A percentile compares a stretch with the other conserved stretches of the same genome.
Conservation (phyloP, 805 yeast species). For the Starmerella vaccinii region DNA sequence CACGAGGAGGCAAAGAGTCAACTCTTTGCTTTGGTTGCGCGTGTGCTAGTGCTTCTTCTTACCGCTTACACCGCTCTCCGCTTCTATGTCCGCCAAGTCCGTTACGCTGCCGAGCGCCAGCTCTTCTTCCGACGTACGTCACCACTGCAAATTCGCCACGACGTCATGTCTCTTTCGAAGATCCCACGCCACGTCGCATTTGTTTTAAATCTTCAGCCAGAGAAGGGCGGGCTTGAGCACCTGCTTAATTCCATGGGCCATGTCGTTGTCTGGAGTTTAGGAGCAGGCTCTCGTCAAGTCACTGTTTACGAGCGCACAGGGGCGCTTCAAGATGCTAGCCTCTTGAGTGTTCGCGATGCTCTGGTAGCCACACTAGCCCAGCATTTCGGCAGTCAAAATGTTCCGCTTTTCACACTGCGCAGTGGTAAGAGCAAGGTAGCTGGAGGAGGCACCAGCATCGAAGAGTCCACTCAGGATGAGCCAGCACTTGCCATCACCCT, state of each 20-base stretch:
- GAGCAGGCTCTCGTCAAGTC: conserved; percentile 68
- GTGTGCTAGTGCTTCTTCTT: background rate
- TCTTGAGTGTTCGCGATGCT: conserved; percentile 40
- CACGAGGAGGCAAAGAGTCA: background rate
- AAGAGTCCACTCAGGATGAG: background rate
- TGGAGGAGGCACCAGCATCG: conserved; percentile 1
- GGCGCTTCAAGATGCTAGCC: conserved; percentile 37
- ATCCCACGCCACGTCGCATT: conserved; percentile 70
- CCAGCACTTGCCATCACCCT: conserved; percentile 47
- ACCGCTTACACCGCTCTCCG: background rate
- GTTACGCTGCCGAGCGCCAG: conserved; percentile 21
- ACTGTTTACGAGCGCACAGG: conserved; percentile 77
- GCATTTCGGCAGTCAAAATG: conserved; percentile 53
- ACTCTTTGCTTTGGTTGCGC: conserved; percentile 1
- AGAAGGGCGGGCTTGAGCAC: conserved; percentile 81
- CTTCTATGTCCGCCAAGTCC: conserved; percentile 10
- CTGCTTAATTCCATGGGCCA: conserved; percentile 39
- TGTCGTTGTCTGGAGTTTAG: conserved; percentile 78
- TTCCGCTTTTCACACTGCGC: conserved; percentile 14
- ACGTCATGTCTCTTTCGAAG: conserved; percentile 44
- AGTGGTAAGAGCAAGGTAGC: conserved; percentile 2
- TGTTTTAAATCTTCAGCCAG: conserved; percentile 43
- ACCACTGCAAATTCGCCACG: conserved; percentile 79
- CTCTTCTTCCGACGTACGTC: conserved; percentile 33
- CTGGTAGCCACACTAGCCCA: conserved; percentile 49